Base-by-base conservation (phyloP, 257 asterid species). In the Nicotiana undulata region DNA sequence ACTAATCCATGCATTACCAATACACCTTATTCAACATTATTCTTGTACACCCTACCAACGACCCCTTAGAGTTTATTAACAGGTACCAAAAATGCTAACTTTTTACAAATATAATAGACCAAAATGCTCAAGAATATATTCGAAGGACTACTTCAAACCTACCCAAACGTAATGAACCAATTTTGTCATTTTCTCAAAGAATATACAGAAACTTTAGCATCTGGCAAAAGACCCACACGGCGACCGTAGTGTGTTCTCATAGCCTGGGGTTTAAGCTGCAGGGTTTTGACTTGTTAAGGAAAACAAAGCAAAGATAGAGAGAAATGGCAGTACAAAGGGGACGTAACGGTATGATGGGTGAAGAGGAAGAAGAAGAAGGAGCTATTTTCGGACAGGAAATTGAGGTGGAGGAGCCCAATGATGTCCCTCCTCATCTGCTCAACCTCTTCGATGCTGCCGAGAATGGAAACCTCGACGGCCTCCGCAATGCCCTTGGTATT, bases 291-390 rank as follows among this genome's bases (percentile, higher is more conserved):
- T 29, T 40, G 59, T 13, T 65, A 16, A 60, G 18, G 29, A 40
- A 9, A 55, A 28, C 10, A 15, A 2, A 79, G 56, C 51, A n/a
- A 16, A 34, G 13, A 68, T 64, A 79, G 75, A 17, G 65, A 55
- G 56, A 70, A 75, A 93, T 95, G 99, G 96, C 98, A 79, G 97
- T 93, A 63, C 87, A 90, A 49, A 91, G 91, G 31, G 92, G 95
- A 78, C 90, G 95, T 28, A 86, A 88, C 64, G 89, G 86, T 66
- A 37, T 79, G 80, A 60, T 49, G 44, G 90, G 88, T 67, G 89
- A 86, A 65, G 94, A 91, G 1, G 97, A 84, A 18, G 99, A 90
- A 32, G 96, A 87, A 18, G 94, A 83, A 15, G 93, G 80, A 59
- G 88, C 81, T 18, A 83, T 95, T 0, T 89, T 94, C 83, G 97